Percentiles rank a stretch among this genome's conserved stretches.
Conservation (phyloP, 2,329 filamentous ascomycete genomes). For the Colletotrichum tropicicola region DNA sequence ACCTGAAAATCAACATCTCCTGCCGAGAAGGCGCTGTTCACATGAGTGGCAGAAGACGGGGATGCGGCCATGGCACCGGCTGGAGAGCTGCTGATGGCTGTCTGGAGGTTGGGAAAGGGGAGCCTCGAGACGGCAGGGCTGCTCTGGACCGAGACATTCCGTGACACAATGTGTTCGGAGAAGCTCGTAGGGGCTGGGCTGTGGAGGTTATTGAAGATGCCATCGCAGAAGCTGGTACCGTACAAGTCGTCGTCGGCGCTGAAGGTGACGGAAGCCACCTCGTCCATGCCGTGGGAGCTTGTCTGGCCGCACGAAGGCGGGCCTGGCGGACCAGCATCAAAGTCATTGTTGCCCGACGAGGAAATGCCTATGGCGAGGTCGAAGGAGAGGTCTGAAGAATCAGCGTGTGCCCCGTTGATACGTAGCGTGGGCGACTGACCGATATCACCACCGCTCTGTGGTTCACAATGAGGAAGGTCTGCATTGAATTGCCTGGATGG, state of each 20-base stretch:
- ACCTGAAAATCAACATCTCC: background rate
- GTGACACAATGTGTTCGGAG: constrained; percentile 1
- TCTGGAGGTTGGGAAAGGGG: background rate
- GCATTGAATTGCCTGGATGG: constrained; percentile 3
- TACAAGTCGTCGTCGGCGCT: background rate
- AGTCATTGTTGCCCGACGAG: background rate
- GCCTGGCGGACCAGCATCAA: background rate
- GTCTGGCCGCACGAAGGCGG: background rate
- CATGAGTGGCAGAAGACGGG: background rate
- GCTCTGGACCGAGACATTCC: background rate
- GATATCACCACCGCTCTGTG: background rate
- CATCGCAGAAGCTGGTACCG: background rate
- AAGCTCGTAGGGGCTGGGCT: constrained; percentile 14
- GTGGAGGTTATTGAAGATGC: background rate
- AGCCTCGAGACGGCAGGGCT: background rate
- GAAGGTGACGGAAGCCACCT: constrained; percentile 7
- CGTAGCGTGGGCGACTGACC: background rate
- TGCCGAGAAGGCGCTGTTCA: background rate
- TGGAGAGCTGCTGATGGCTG: background rate
- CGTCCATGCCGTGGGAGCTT: constrained; percentile 12
- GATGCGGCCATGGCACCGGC: background rate
- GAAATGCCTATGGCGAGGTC: constrained; percentile 1
- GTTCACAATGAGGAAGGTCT: background rate
- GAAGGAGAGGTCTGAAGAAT: constrained; percentile 4
- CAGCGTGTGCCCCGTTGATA: background rate